These are phyloP conservation scores for Nepenthes mirabilis DNA, from an alignment of 148 eudicot genomes.

Conservation along the genomic window DNA sequence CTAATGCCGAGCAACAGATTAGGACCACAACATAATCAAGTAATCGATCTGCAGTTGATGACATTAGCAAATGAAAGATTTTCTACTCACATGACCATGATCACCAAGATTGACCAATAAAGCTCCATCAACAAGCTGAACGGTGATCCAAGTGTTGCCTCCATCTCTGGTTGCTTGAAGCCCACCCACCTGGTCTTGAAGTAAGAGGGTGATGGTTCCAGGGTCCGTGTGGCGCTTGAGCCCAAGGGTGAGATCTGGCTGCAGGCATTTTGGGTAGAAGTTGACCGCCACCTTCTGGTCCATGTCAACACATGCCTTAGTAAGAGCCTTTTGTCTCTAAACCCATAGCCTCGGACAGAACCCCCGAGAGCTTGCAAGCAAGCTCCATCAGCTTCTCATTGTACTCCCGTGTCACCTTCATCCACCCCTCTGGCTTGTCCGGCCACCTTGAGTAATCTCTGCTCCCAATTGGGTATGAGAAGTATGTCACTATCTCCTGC, in stretches of 20 bases:
- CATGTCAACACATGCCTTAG: constrained; percentile 88
- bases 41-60: too few relatives aligned
- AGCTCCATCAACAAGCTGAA: constrained; percentile 79
- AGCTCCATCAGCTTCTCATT: constrained; percentile 62
- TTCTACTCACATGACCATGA: constrained; percentile 66
- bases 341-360: constrained; percentile 85
- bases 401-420: constrained; percentile 44
- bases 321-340: constrained; percentile 69
- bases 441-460: constrained; percentile 96
- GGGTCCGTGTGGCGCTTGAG: constrained; percentile 95
- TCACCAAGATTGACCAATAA: constrained; percentile 92
- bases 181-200: constrained; percentile 90
- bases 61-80: too few relatives aligned
- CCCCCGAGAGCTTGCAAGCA: constrained; percentile 70
- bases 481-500: constrained; percentile 82
- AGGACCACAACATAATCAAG: too few relatives aligned
- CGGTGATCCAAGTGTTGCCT: constrained; percentile 96
- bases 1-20: too few relatives aligned
- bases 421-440: constrained; percentile 84
- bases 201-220: constrained; percentile 78
- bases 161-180: constrained; percentile 85
- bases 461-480: constrained; percentile 59
- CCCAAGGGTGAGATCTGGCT: constrained; percentile 82
- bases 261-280: constrained; percentile 84
- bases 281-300: constrained; percentile 93